phyloP scores from a whole-genome alignment of 306 rosid species.

The Pyrus pyrifolia region DNA sequence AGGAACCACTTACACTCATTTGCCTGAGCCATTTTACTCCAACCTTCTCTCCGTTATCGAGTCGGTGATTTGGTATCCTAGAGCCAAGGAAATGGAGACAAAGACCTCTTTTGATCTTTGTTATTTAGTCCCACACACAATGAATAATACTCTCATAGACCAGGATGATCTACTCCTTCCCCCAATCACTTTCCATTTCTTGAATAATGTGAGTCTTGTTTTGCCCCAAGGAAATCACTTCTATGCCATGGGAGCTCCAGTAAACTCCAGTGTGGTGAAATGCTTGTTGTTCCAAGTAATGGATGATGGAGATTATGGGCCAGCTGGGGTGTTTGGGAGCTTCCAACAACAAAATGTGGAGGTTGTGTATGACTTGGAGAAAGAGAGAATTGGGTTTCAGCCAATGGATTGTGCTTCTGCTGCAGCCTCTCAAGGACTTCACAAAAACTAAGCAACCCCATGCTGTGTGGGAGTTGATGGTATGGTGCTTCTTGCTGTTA shows the following conservation, averaged over 20 bases:
- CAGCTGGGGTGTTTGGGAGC: conserved; percentile 55
- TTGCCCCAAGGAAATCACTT: conserved; percentile 39
- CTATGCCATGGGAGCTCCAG: conserved; percentile 49
- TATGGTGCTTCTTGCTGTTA: background rate
- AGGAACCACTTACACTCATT: conserved; percentile 53
- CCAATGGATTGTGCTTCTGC: conserved; percentile 40
- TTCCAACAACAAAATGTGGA: conserved; percentile 51
- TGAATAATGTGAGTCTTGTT: conserved; percentile 33
- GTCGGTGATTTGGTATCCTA: conserved; percentile 30
- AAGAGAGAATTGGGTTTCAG: conserved; percentile 44
- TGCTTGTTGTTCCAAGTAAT: conserved; percentile 42
- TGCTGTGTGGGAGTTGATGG: background rate
- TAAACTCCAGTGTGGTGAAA: conserved; percentile 36
- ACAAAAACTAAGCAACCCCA: background rate
- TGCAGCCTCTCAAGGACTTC: conserved; percentile 27
- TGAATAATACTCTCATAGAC: background rate
- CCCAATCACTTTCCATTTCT: conserved; percentile 36
- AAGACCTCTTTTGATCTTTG: conserved; percentile 44
- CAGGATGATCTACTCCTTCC: conserved; percentile 21
- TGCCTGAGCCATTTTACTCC: conserved; percentile 48
- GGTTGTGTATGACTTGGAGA: conserved; percentile 50
- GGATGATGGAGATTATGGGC: conserved; percentile 34
- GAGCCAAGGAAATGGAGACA: conserved; percentile 35
- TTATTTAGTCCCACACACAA: conserved; percentile 28
- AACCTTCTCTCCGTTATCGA: conserved; percentile 30